Conservation (phyloP, 345 rosid genomes). For the Eucalyptus pauciflora region DNA sequence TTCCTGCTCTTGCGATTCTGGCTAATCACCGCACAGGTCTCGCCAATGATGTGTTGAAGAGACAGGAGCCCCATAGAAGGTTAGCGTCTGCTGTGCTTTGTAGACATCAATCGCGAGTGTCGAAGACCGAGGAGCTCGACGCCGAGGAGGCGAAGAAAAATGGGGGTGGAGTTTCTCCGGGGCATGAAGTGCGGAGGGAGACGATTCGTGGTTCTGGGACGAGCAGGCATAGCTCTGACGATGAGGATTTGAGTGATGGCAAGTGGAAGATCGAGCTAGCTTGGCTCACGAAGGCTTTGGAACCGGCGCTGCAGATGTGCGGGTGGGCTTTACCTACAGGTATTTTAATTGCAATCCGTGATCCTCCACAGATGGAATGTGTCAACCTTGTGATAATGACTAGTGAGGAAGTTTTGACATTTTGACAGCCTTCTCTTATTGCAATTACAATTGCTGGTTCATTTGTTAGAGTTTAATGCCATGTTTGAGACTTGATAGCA, state of each 20-base stretch:
- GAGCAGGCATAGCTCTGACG: slow-evolving; percentile 24
- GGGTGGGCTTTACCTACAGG: slow-evolving; percentile 76
- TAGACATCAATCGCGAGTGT: slow-evolving; percentile 29
- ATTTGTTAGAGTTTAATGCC: background rate
- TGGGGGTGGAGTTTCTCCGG: slow-evolving; percentile 1
- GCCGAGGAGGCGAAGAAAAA: slow-evolving; percentile 6
- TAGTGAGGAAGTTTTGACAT: background rate
- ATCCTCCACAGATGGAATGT: background rate
- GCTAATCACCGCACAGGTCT: slow-evolving; percentile 8
- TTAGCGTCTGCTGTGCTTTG: slow-evolving; percentile 22
- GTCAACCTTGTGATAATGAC: background rate
- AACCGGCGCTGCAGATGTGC: slow-evolving; percentile 72
- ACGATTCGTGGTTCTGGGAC: slow-evolving; percentile 5
- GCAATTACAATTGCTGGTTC: background rate
- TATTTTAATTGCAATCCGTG: slow-evolving; percentile 6
- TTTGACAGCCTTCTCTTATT: background rate
- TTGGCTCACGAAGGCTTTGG: slow-evolving; percentile 74
- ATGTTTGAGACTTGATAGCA: background rate
- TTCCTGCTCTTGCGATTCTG: background rate
- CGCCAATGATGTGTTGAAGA: slow-evolving; percentile 10
- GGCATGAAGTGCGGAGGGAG: slow-evolving; percentile 8
- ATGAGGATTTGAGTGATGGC: slow-evolving; percentile 30
- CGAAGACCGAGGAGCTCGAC: slow-evolving; percentile 20
- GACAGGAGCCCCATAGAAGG: slow-evolving; percentile 20
- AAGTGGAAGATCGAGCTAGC: slow-evolving; percentile 67